Evolutionary conservation across 2,329 filamentous ascomycete species (phyloP), one percentile per base, ranked within the genome.

Genomic region (Venturia nashicola): DNA sequence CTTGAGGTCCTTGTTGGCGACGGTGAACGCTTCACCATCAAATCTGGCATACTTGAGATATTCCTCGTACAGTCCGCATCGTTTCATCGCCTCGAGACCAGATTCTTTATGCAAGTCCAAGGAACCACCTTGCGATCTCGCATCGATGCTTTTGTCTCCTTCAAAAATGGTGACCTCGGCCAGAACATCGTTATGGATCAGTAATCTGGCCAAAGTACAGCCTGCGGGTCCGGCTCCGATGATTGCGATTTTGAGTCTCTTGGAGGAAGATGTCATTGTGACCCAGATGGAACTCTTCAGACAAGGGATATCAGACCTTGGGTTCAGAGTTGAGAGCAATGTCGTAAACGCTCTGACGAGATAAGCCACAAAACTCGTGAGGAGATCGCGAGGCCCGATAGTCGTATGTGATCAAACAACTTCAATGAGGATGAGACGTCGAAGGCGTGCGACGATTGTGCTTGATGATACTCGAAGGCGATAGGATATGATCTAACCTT

Each of bases 211-310:
- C 14, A 73, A 69, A 7, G 67, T 66, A 18, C 72, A 69, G 36
- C 72, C 72, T 16, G 65, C 65, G 23, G 72, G 72, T 6, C 72
- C 72, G 14, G 69, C 71, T 57, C 72, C 72, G 11, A 73, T 65
- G 46, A 73, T 72, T n/a, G 71, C 71, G 60, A 72, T 70, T 59
- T 67, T 63, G 60, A 55, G 48, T 44, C 23, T 43, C 16, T 39
- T 23, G n/a, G 18, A 8, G 2, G 55, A 60, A 6, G 23, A n/a
- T 48, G 6, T 9, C 44, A n/a, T 48, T 5, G 44, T 48, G 20
- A 2, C 18, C 43, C 7, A 12, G 40, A 42, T 12, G 14, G 11
- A 16, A 3, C 7, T 39, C 36, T 39, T 5, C 36, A 6, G 40
- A 16, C 40, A 2, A 16, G 8, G 4, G 40, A 42, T 9, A 42